Evolutionary conservation across 257 asterid genomes (phyloP).

Genomic region (Eustoma russellianum): DNA sequence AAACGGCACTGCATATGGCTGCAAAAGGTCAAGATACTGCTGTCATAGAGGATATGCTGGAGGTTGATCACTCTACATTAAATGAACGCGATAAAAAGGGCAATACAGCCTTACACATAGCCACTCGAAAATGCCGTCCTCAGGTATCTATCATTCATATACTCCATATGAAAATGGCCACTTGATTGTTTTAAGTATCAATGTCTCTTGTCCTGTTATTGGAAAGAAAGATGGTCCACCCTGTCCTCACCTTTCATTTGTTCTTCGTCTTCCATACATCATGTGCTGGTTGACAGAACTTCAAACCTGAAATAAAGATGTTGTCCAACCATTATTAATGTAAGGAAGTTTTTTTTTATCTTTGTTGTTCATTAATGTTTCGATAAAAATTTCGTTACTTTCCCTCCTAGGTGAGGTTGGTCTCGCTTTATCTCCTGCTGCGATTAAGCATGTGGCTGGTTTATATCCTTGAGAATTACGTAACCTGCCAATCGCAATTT

Average conservation of each 20-base stretch:
- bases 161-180: neutral
- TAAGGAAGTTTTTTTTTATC: no score
- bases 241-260: neutral
- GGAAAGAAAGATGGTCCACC: neutral
- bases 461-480: no score
- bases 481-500: no score
- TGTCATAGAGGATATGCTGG: slow-evolving; percentile 73
- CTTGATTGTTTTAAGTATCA: neutral
- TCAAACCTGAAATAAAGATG: no score
- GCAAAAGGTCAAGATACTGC: slow-evolving; percentile 77
- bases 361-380: no score
- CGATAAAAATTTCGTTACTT: no score
- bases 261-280: neutral
- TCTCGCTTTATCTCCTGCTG: no score
- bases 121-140: slow-evolving; percentile 79
- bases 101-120: slow-evolving; percentile 82
- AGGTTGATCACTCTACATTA: slow-evolving; percentile 60
- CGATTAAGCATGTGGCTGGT: no score
- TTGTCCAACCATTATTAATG: no score
- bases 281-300: neutral
- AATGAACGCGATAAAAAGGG: slow-evolving; percentile 94
- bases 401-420: no score
- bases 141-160: slow-evolving; percentile 36
- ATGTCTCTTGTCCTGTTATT: no score
- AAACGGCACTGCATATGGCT: slow-evolving; percentile 99